phyloP scores from a whole-genome alignment of 345 rosid genomes.

The Euclidium syriacum region DNA sequence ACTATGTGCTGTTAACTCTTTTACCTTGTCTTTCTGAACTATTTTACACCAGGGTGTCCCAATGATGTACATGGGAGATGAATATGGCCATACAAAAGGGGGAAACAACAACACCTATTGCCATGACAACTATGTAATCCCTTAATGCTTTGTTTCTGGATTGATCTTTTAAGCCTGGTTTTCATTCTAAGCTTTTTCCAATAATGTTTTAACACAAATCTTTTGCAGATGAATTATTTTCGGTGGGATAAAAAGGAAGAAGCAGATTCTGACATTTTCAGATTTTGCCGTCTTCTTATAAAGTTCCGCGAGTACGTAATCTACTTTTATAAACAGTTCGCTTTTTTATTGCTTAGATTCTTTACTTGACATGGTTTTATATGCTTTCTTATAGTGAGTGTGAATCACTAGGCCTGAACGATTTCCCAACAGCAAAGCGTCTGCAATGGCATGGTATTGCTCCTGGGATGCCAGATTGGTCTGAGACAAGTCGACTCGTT shows the following conservation, averaged over 20 bases:
- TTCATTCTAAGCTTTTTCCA: conserved; percentile 8
- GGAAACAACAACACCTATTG: conserved; percentile 97
- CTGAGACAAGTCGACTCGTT: conserved; percentile 84
- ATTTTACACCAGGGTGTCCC: conserved; percentile 74
- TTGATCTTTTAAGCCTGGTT: neutral
- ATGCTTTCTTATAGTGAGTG: conserved; percentile 59
- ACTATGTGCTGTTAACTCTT: neutral
- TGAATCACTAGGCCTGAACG: conserved; percentile 73
- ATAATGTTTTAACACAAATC: conserved; percentile 11
- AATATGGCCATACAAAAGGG: conserved; percentile 95
- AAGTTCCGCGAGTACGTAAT: conserved; percentile 67
- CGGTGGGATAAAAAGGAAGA: conserved; percentile 93
- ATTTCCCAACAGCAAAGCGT: conserved; percentile 87
- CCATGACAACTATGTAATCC: conserved; percentile 79
- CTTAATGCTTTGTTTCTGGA: conserved; percentile 11
- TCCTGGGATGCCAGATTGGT: conserved; percentile 84
- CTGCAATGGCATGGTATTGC: conserved; percentile 89
- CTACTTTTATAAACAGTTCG: neutral
- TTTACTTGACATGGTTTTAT: neutral
- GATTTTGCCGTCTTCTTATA: conserved; percentile 77
- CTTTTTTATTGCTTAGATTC: neutral
- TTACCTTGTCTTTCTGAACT: conserved; percentile 16
- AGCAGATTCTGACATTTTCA: conserved; percentile 63
- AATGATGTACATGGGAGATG: conserved; percentile 97
- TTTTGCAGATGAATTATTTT: conserved; percentile 71